Evolutionary conservation across 2,329 filamentous ascomycete genomes (phyloP).

Genomic region (Scytalidium lignicola): DNA sequence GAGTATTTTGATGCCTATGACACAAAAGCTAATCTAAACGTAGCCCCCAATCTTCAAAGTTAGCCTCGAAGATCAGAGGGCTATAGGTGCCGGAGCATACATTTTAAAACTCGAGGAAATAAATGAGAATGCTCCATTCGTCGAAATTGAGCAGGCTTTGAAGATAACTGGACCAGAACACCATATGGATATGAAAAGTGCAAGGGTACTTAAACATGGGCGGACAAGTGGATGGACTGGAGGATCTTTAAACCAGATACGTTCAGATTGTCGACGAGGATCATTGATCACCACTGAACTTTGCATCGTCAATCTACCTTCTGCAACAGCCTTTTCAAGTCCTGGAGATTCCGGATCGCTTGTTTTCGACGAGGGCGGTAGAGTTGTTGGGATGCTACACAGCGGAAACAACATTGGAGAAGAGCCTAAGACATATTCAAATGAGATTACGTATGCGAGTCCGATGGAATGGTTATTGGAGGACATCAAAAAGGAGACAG

Average conservation of each 20-base stretch:
- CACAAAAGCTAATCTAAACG: neutral
- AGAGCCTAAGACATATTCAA: neutral
- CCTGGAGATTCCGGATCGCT: neutral
- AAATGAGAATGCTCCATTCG: neutral
- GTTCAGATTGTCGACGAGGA: constrained; percentile 1
- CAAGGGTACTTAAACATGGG: neutral
- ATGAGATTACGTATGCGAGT: constrained; percentile 1
- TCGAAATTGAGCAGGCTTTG: neutral
- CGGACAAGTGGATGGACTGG: neutral
- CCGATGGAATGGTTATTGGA: constrained; percentile 3
- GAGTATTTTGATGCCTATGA: no score
- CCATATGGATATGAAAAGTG: neutral
- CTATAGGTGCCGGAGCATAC: neutral
- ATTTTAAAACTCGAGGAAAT: neutral
- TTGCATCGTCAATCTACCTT: neutral
- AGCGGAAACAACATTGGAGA: neutral
- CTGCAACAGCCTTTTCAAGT: neutral
- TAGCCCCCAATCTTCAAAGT: neutral
- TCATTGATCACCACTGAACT: constrained; percentile 1
- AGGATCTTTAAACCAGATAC: neutral
- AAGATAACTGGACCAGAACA: neutral
- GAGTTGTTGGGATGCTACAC: constrained; percentile 1
- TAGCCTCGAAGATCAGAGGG: neutral
- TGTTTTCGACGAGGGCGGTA: neutral
- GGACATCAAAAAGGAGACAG: neutral